Conservation (phyloP, 2,329 filamentous ascomycete species). For the Aspergillus phoenicis region DNA sequence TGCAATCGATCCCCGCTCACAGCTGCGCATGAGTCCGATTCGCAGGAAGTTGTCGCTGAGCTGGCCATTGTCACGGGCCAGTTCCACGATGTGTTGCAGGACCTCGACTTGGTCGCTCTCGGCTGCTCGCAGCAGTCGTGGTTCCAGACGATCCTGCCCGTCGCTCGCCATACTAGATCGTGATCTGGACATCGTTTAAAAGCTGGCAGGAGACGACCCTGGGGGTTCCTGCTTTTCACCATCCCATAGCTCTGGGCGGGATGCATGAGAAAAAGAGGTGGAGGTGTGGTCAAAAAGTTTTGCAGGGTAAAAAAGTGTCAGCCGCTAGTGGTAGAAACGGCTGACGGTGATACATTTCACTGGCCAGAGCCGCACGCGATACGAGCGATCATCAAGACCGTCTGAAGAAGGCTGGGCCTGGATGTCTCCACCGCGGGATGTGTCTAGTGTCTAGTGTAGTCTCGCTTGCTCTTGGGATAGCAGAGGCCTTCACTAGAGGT, state of each 20-base stretch:
- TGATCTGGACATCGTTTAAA: conserved; percentile 25
- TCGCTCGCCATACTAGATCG: conserved; percentile 40
- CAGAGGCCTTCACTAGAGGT: background rate
- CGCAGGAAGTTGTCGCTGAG: conserved; percentile 42
- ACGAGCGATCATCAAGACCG: background rate
- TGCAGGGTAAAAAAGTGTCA: background rate
- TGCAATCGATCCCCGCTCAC: conserved; percentile 39
- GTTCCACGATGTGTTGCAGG: conserved; percentile 34
- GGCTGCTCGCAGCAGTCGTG: conserved; percentile 44
- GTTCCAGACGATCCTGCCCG: conserved; percentile 43
- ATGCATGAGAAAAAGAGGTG: background rate
- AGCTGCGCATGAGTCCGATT: conserved; percentile 44
- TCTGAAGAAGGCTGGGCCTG: background rate
- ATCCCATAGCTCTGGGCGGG: background rate
- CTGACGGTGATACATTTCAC: background rate
- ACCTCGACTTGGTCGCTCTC: conserved; percentile 40
- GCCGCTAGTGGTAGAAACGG: background rate
- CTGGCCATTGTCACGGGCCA: conserved; percentile 40
- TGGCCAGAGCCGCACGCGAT: background rate
- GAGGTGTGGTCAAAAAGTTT: background rate
- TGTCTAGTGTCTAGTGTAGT: background rate
- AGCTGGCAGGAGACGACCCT: background rate
- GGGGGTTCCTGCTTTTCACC: background rate
- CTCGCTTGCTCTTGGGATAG: background rate
- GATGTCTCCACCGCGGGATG: background rate